Evolutionary conservation across 768 basidiomycete genomes (phyloP), one percentile per base, ranked within the genome.

Genomic region (Termitomyces sp.): DNA sequence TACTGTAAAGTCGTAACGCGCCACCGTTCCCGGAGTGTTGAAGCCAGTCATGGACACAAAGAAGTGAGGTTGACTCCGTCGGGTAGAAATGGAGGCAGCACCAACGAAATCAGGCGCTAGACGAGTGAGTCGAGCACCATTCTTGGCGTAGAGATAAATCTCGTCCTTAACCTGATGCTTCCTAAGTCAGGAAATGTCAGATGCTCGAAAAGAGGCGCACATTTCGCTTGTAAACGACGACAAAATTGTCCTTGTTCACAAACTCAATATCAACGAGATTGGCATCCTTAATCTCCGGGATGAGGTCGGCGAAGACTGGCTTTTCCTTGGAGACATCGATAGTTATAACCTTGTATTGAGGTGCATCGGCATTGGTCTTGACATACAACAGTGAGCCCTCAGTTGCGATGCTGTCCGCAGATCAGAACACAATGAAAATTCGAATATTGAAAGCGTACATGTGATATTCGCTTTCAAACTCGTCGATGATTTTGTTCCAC

Each of bases 81-180:
- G 74, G 9, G 79, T 78, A 49, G 70, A 68, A n/a, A 85, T 67
- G 10, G 74, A 73, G 27, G 84, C 78, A 5, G 85, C 75, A 23
- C 91, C 91, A 38, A 93, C 84, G 56, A 87, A 85, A 51, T 87
- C 82, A 14, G 79, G 70, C 5, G 80, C 86, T 23, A 93, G 69
- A 16, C 84, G 86, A 19, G 70, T 67, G 50, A 88, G 59, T 48
- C 73, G 76, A 60, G 74, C 62, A 27, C 91, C 90, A 5, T 70
- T 68, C 46, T 78, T 73, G 35, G 81, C 73, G 70, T 89, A 85
- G 42, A 94, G 67, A 69, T 90, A 89, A 32, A 93, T 76, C 69
- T 91, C 87, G 64, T 92, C 89, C 58, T 85, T 87, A 65, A 92
- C 88, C 88, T 87, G 51, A 35, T 42, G 17, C 35, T 17, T n/a